Conservation (phyloP, 1,284 basidiomycete genomes). For the Pseudozyma sp. region DNA sequence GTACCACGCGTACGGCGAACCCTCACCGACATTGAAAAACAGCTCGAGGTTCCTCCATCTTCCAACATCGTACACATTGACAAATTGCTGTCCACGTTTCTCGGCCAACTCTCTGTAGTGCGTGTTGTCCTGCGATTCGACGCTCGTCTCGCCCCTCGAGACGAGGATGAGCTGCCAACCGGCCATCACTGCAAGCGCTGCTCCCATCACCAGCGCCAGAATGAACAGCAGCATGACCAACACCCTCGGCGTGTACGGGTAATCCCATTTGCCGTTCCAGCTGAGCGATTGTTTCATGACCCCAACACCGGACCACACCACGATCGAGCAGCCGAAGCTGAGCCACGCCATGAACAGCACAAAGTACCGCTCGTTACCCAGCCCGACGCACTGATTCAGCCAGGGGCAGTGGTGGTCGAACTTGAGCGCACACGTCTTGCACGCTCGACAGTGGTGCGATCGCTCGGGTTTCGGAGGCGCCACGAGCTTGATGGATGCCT, state of each 20-base stretch:
- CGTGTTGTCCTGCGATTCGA: constrained; percentile 87
- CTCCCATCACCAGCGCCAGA: constrained; percentile 77
- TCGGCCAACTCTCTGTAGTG: constrained; percentile 80
- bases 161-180: constrained; percentile 84
- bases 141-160: constrained; percentile 84
- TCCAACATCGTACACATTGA: constrained; percentile 92
- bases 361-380: constrained; percentile 96
- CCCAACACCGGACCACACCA: constrained; percentile 39
- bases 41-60: constrained; percentile 78
- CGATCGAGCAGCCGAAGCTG: constrained; percentile 54
- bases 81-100: constrained; percentile 76
- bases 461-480: constrained; percentile 81
- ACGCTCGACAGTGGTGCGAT: constrained; percentile 93
- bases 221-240: constrained; percentile 75
- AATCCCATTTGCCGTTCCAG: constrained; percentile 72
- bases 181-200: constrained; percentile 84
- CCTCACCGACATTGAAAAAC: constrained; percentile 87
- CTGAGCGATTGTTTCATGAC: constrained; percentile 24
- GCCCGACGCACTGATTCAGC: constrained; percentile 95
- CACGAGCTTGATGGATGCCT: constrained; percentile 55
- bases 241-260: constrained; percentile 76
- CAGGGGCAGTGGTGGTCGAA: constrained; percentile 77
- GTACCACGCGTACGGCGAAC: constrained; percentile 72
- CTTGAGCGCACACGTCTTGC: constrained; percentile 89
- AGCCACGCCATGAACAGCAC: constrained; percentile 84